Conservation (phyloP, 768 basidiomycete genomes). For the Suillus sp. region DNA sequence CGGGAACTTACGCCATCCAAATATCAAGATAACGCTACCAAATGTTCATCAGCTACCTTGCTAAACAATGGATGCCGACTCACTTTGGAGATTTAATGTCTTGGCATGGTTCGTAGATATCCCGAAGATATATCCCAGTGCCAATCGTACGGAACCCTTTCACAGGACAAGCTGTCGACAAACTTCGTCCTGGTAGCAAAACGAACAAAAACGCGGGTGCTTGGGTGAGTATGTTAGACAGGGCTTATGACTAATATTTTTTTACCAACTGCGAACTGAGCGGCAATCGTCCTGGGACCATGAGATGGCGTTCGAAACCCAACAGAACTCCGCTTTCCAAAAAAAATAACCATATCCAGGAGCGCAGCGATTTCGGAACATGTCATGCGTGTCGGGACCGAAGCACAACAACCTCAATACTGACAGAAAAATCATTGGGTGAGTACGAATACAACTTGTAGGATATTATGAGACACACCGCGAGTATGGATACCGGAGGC, state of each 20-base stretch:
- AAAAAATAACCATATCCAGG: not conserved
- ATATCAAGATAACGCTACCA: slow-evolving; percentile 29
- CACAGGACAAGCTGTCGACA: not conserved
- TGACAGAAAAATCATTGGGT: not conserved
- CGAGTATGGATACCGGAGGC: not conserved
- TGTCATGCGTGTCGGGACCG: not conserved
- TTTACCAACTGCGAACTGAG: not conserved
- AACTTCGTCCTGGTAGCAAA: not conserved
- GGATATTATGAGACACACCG: not conserved
- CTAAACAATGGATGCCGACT: slow-evolving; percentile 6
- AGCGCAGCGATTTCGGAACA: not conserved
- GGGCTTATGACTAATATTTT: not conserved
- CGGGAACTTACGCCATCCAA: slow-evolving; percentile 29
- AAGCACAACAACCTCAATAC: not conserved
- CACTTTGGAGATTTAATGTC: slow-evolving; percentile 23
- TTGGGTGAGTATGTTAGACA: not conserved
- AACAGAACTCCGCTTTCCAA: not conserved
- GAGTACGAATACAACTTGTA: not conserved
- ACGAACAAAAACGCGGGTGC: not conserved
- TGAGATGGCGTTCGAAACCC: not conserved
- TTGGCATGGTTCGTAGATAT: not conserved
- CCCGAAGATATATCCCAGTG: slow-evolving; percentile 1
- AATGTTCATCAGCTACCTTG: not conserved
- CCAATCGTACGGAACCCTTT: slow-evolving; percentile 4
- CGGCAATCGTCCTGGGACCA: not conserved